These are phyloP conservation scores for Alternaria metachromatica DNA, from an alignment of 2,329 filamentous ascomycete species.

Conservation along the genomic window DNA sequence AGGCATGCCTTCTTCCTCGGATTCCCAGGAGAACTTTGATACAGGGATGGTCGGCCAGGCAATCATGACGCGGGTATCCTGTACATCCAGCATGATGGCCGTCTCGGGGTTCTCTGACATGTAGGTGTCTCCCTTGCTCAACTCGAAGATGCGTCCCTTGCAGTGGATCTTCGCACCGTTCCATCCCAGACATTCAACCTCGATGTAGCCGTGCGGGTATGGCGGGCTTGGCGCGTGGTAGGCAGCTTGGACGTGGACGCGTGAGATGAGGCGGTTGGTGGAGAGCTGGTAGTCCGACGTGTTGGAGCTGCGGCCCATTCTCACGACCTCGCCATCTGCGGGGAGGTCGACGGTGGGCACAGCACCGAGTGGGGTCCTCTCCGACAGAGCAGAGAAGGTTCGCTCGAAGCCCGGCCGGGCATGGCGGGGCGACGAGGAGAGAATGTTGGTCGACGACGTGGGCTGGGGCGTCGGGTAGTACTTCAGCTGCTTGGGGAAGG, in stretches of 20 bases:
- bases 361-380: constrained; percentile 81
- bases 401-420: constrained; percentile 63
- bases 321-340: constrained; percentile 78
- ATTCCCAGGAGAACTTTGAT: constrained; percentile 53
- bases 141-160: constrained; percentile 83
- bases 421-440: constrained; percentile 73
- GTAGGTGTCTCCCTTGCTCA: constrained; percentile 88
- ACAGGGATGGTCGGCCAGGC: constrained; percentile 79
- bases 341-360: constrained; percentile 84
- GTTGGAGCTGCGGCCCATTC: constrained; percentile 93
- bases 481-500: constrained; percentile 61
- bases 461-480: constrained; percentile 90
- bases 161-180: constrained; percentile 94
- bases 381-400: constrained; percentile 67
- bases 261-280: constrained; percentile 88
- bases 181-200: constrained; percentile 93
- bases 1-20: constrained; percentile 65
- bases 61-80: constrained; percentile 87
- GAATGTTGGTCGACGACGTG: constrained; percentile 89
- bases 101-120: constrained; percentile 85
- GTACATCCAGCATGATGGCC: constrained; percentile 94
- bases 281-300: constrained; percentile 96
- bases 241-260: constrained; percentile 87
- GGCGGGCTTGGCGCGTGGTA: constrained; percentile 75
- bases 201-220: constrained; percentile 77